Evolutionary conservation across 352 stramenopile genomes (phyloP), one percentile per base, ranked within the genome.

Genomic region (Globisporangium ultimum): DNA sequence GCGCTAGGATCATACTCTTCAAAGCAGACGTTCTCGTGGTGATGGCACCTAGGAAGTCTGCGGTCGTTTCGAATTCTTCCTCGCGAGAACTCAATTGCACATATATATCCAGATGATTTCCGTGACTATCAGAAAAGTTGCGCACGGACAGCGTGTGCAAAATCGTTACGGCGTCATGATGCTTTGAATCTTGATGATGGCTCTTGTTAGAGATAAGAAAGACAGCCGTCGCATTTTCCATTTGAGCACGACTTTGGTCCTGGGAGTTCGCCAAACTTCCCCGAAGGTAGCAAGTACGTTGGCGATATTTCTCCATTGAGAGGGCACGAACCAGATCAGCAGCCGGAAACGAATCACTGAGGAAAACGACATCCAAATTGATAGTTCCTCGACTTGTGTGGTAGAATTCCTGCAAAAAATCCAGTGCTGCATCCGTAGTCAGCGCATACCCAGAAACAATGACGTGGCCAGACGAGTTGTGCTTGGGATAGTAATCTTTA

Each of bases 321-420:
- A 91, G 61, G 9, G 86, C 46, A 5, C 66, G 68, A 6, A 70
- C 43, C 8, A 89, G 63, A 8, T 66, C 61, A 15, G 48, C 41
- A 7, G 72, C 70, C n/a, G 81, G 81, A 10, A 69, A 53, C 0
- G 74, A 53, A 41, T 82, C 69, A 24, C 74, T 76, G 42, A 91
- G 58, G 20, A 91, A 87, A 1, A 91, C 78, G 13, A 91, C 78
- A 46, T 87, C 74, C 48, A 91, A 65, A 32, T 75, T 55, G 17
- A 91, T 87, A 8, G 68, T 72, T 0, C 78, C 81, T 38, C 81
- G 73, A 38, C 70, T 88, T 10, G 60, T 55, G 53, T 91, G 81
- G 48, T 89, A 91, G 51, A 91, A 91, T 47, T 91, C 81, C 55
- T 84, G 67, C 20, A 91, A 65, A 51, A 91, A 91, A 24, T 86